Percentiles rank a stretch among this genome's conserved stretches.
Evolutionary conservation across 495 filamentous ascomycete species (phyloP).

Genomic region (Thozetella sp.): DNA sequence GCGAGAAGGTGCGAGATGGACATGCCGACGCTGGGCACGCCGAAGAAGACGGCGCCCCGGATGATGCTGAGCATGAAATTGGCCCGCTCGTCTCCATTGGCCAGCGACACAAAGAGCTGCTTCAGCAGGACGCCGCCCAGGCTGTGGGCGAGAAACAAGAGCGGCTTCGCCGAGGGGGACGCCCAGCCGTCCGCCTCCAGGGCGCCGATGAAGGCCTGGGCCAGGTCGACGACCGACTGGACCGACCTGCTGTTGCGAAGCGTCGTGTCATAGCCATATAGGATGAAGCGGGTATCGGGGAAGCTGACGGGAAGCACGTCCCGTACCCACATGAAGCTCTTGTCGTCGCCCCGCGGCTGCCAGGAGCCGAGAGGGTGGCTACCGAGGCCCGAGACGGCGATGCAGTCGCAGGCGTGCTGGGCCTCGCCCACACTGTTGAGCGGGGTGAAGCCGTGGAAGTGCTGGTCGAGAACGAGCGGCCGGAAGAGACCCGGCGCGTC

Average conservation of each 20-base stretch:
- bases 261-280: slow-evolving; percentile 3
- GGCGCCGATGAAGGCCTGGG: not conserved
- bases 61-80: not conserved
- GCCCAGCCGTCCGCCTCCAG: not conserved
- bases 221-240: slow-evolving; percentile 1
- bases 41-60: not conserved
- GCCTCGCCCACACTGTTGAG: too few relatives aligned
- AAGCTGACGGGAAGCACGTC: not conserved
- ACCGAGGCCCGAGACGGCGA: slow-evolving; percentile 19
- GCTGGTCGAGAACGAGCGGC: too few relatives aligned
- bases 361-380: slow-evolving; percentile 24
- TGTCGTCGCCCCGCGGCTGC: slow-evolving; percentile 17
- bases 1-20: not conserved
- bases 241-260: not conserved
- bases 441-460: too few relatives aligned
- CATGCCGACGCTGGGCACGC: not conserved
- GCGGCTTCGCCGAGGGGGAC: not conserved
- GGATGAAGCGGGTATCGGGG: not conserved
- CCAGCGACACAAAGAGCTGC: not conserved
- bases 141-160: slow-evolving; percentile 4
- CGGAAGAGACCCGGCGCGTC: too few relatives aligned
- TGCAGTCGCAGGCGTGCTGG: too few relatives aligned
- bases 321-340: slow-evolving; percentile 21
- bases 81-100: not conserved
- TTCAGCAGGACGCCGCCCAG: slow-evolving; percentile 5